phyloP scores from a whole-genome alignment of 345 rosid species.

The Toxicodendron radicans region DNA sequence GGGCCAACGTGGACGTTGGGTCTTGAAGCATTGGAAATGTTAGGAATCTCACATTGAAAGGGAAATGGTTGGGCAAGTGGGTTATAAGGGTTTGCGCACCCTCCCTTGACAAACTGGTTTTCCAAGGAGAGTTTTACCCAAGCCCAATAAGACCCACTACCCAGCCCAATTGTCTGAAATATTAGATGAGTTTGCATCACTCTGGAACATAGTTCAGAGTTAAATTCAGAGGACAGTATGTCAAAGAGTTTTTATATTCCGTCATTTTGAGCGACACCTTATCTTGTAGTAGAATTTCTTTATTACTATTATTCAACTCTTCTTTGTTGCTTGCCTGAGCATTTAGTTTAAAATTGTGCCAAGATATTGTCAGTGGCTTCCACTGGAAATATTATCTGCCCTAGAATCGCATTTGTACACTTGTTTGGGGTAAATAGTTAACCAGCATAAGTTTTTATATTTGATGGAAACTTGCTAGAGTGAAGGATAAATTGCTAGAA shows the following conservation, averaged over 20 bases:
- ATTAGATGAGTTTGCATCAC: no score
- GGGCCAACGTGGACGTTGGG: no score
- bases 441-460: background rate
- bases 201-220: background rate
- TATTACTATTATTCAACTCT: background rate
- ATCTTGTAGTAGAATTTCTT: background rate
- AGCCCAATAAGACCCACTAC: no score
- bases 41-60: no score
- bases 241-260: no score
- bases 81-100: no score
- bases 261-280: background rate
- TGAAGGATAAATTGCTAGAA: background rate
- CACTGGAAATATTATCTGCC: background rate
- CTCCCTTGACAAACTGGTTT: no score
- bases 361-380: background rate
- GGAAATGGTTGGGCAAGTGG: no score
- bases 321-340: background rate
- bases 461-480: background rate
- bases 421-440: background rate
- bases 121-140: no score
- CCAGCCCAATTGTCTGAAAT: no score
- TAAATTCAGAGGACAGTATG: background rate
- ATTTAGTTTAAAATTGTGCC: background rate
- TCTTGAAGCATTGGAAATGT: no score
- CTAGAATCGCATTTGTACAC: background rate